Percentiles rank a stretch among this genome's conserved stretches.
Evolutionary conservation across 1,284 basidiomycete genomes (phyloP).

Genomic region (Vanrija humicola): DNA sequence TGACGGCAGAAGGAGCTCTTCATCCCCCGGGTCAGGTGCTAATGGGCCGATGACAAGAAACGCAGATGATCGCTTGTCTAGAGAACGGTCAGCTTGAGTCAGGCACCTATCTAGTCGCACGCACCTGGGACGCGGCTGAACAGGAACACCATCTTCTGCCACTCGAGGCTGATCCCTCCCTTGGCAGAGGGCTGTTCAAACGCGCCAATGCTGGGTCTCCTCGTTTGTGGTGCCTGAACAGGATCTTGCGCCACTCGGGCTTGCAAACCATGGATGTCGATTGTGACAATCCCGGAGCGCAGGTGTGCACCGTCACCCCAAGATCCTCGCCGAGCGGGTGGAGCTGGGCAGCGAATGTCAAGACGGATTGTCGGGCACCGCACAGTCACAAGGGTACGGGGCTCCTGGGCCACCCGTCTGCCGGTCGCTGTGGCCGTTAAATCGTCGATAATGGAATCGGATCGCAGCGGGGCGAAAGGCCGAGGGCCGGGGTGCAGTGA

Average conservation of each 20-base stretch:
- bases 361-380: conserved; percentile 38
- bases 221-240: background rate
- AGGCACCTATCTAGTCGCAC: background rate
- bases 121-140: conserved; percentile 39
- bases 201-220: background rate
- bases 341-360: conserved; percentile 47
- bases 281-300: conserved; percentile 44
- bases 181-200: background rate
- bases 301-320: conserved; percentile 45
- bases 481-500: background rate
- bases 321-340: conserved; percentile 33
- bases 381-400: conserved; percentile 8
- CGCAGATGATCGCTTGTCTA: conserved; percentile 33
- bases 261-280: conserved; percentile 41
- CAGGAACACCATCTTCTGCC: conserved; percentile 42
- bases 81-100: no score
- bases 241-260: conserved; percentile 12
- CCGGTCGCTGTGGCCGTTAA: background rate
- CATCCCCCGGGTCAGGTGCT: conserved; percentile 34
- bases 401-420: background rate
- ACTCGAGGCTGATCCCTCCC: conserved; percentile 24
- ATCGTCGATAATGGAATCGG: conserved; percentile 24
- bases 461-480: background rate
- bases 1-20: conserved; percentile 38
- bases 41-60: conserved; percentile 43